Evolutionary conservation across 257 asterid genomes (phyloP), one percentile per base, ranked within the genome.

Genomic region (Salvia splendens): DNA sequence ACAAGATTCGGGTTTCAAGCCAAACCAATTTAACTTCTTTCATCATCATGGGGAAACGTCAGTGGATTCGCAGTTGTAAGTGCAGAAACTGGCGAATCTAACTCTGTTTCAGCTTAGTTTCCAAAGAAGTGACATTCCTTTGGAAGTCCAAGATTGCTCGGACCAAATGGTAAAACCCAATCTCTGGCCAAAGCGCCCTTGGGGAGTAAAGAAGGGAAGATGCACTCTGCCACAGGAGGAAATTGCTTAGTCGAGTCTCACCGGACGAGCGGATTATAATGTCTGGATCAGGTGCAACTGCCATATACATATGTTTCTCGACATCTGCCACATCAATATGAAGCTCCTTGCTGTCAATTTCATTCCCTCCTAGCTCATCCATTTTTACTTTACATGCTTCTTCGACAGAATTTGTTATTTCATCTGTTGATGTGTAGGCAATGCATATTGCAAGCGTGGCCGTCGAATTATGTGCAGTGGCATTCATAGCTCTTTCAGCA

Each of bases 341-440:
- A 40, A 78, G 72, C 45, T 68, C 67, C 4, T 48, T 35, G 15
- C 64, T 48, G 49, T 68, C 79, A 9, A 36, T 73, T 61, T 64
- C 74, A 55, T 73, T 71, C 66, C 46, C 61, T 40, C 80, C 42
- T 47, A 54, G 65, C 16, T 73, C 83, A 17, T 78, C 79, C 64
- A 42, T 4, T 77, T 73, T 86, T 35, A 80, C 87, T 64, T 15
- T 62, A 67, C 92, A 84, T 45, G 81, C 64, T 73, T 77, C 81
- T 67, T 90, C 81, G 63, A 86, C 82, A 8, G 89, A 87, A 70
- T 86, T 87, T 35, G 71, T 70, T 24, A 86, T 86, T 79, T 88
- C 97, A 47, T 91, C 95, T 3, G 87, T 81, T 10, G 97, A 88
- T n/a, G 97, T 82, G 67, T 91, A 91, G 38, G 96, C 96, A n/a